Percentiles rank a stretch among this genome's conserved stretches.
Conservation (phyloP, 352 stramenopile genomes). For the Pythium volutum region DNA sequence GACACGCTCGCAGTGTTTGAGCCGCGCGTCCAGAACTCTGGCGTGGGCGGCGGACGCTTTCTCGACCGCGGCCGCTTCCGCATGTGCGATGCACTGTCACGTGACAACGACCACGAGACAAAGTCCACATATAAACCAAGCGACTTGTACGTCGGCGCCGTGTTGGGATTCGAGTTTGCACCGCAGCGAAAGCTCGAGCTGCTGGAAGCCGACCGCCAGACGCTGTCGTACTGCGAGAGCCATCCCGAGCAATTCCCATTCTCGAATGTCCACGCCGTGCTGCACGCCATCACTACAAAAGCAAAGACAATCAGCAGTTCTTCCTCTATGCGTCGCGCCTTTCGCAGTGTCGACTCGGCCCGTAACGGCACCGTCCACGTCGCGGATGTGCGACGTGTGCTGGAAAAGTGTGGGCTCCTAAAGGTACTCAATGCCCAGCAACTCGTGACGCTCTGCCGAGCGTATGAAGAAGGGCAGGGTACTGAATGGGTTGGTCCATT, state of each 20-base stretch:
- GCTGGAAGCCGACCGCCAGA: slow-evolving; percentile 72
- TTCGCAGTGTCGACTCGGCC: slow-evolving; percentile 27
- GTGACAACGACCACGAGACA: too few species aligned
- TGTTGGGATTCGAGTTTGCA: slow-evolving; percentile 68
- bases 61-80: slow-evolving; percentile 72
- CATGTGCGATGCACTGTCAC: slow-evolving; percentile 39
- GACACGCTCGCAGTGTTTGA: slow-evolving; percentile 80
- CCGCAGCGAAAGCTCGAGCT: slow-evolving; percentile 67
- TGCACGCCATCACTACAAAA: slow-evolving; percentile 19
- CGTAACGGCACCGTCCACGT: slow-evolving; percentile 22
- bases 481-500: not conserved
- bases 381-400: slow-evolving; percentile 28
- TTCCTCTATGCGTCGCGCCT: slow-evolving; percentile 34
- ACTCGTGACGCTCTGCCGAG: slow-evolving; percentile 52
- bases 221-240: slow-evolving; percentile 72
- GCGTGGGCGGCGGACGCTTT: slow-evolving; percentile 61
- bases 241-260: slow-evolving; percentile 64
- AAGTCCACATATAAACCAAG: slow-evolving; percentile 38
- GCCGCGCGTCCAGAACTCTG: slow-evolving; percentile 62
- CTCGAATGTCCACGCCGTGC: slow-evolving; percentile 44
- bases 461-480: slow-evolving; percentile 28
- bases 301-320: not conserved
- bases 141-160: slow-evolving; percentile 74
- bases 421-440: slow-evolving; percentile 61
- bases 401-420: slow-evolving; percentile 18